Conservation (phyloP, 2,329 filamentous ascomycete species). For the Phialocephala subalpina region DNA sequence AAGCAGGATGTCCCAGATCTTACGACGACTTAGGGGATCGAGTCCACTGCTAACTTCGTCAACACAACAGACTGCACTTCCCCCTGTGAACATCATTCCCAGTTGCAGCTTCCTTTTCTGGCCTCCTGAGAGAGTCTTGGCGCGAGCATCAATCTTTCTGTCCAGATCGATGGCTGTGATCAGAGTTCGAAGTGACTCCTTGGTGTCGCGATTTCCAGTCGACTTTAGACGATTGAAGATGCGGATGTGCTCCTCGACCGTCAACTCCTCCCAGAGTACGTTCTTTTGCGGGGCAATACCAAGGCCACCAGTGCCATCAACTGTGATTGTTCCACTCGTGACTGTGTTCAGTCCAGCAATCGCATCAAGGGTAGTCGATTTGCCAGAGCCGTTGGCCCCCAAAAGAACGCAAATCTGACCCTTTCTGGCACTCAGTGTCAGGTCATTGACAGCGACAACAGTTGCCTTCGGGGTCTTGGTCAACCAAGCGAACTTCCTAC, state of each 20-base stretch:
- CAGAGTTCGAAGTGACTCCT: conserved; percentile 67
- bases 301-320: conserved; percentile 80
- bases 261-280: conserved; percentile 89
- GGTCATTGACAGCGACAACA: conserved; percentile 79
- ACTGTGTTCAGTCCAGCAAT: conserved; percentile 84
- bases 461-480: conserved; percentile 59
- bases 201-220: conserved; percentile 60
- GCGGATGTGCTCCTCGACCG: conserved; percentile 82
- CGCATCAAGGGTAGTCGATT: conserved; percentile 87
- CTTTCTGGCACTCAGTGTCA: conserved; percentile 74
- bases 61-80: conserved; percentile 86
- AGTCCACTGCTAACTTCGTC: conserved; percentile 92
- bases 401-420: conserved; percentile 88
- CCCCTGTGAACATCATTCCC: conserved; percentile 94
- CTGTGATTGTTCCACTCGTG: conserved; percentile 77
- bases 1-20: conserved; percentile 93
- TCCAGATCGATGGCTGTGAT: conserved; percentile 77
- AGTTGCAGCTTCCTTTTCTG: conserved; percentile 93
- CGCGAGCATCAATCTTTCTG: conserved; percentile 74
- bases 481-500: conserved; percentile 50
- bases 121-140: conserved; percentile 85
- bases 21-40: conserved; percentile 84
- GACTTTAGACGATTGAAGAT: conserved; percentile 88
- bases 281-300: conserved; percentile 94
- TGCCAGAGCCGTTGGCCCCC: conserved; percentile 90